These are phyloP conservation scores for Cutaneotrichosporon spelunceum DNA, from an alignment of 1,284 basidiomycete genomes.

Conservation along the genomic window DNA sequence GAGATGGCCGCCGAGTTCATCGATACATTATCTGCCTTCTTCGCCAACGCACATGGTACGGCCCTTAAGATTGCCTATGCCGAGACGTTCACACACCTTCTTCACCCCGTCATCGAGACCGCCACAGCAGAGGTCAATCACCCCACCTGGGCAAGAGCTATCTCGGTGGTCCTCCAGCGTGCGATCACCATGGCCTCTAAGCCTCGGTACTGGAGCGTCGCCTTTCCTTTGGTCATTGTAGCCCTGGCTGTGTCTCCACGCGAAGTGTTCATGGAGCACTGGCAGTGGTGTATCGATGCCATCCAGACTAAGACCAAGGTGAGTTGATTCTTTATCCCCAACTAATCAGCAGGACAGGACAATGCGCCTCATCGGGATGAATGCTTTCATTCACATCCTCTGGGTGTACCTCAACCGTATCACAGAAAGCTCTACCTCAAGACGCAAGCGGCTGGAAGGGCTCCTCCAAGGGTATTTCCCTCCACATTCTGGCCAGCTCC, in stretches of 20 bases:
- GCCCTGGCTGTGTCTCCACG: constrained; percentile 83
- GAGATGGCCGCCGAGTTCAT: constrained; percentile 93
- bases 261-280: constrained; percentile 77
- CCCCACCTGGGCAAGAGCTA: constrained; percentile 88
- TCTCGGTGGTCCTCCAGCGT: constrained; percentile 78
- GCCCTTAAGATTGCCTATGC: constrained; percentile 82
- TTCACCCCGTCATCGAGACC: constrained; percentile 90
- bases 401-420: constrained; percentile 96
- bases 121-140: constrained; percentile 96
- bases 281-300: constrained; percentile 68
- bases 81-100: constrained; percentile 70
- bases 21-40: constrained; percentile 74
- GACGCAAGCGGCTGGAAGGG: constrained; percentile 71
- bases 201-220: constrained; percentile 83
- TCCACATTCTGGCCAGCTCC: constrained; percentile 61
- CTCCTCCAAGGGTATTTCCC: constrained; percentile 80
- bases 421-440: constrained; percentile 75
- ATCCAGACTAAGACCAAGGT: constrained; percentile 78
- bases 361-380: constrained; percentile 69
- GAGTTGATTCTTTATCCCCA: constrained; percentile 21
- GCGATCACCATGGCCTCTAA: constrained; percentile 84
- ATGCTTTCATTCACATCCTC: constrained; percentile 75
- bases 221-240: constrained; percentile 80
- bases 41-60: constrained; percentile 77
- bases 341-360: constrained; percentile 64